Base-by-base conservation (phyloP, 768 basidiomycete genomes). In the Xerocomus brunneocitrinus region DNA sequence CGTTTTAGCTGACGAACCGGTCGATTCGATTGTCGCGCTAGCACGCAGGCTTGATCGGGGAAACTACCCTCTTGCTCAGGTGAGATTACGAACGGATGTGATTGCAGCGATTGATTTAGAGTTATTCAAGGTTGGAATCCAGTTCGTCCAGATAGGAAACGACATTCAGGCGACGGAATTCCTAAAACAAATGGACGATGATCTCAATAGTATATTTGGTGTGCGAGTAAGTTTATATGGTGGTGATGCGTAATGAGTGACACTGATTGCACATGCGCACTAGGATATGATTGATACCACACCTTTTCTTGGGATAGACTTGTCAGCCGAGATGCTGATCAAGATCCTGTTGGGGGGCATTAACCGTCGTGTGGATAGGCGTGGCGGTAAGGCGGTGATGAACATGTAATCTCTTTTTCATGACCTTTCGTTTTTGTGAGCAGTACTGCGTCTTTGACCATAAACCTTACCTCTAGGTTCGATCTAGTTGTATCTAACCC, bases 221-320 rank as follows among this genome's bases (percentile, higher is more conserved):
- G 70, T 82, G 16, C 73, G 82, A 32, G 80, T 81, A 57, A 59
- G 74, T 45, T 3, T 9, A 24, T 0, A 8, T 36, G 3, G 47
- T 6, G 19, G 1, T 3, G 13, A 22, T 9, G 24, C 2, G 9
- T 3, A 4, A 34, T 22, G 8, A 28, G 1, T 50, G 28, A 53
- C 35, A 31, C 30, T 55, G 4, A 50, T 40, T 36, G 10, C 4
- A 4, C 34, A 13, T 32, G 48, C 53, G 4, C n/a, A 1, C 14
- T 31, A 83, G 75, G 87, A 89, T 60, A 88, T 88, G 24, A 84
- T 89, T 0, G 87, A 88, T 60, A 87, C 84, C 3, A 84, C 83
- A 0, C 79, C 79, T 4, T 85, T 76, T 58, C 63, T 67, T 6
- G 75, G 71, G 10, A 67, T 74, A 7, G 50, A 70, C 28, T 57